Conservation (phyloP, 257 asterid genomes). For the Thymus mandschuricus region DNA sequence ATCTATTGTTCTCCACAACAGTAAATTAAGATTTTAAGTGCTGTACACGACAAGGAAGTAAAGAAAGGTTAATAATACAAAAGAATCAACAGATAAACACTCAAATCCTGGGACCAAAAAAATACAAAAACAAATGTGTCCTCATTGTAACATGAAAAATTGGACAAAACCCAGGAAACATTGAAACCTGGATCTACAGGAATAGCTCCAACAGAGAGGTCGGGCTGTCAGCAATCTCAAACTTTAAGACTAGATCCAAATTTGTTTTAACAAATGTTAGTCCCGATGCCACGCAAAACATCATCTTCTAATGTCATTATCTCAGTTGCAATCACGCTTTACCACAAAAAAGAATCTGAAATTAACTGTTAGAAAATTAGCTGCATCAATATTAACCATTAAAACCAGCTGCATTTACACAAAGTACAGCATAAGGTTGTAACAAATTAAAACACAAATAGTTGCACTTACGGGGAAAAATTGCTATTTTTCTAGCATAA, state of each 20-base stretch:
- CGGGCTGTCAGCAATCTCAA: conserved; percentile 21
- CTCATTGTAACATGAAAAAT: conserved; percentile 10
- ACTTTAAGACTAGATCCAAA: conserved; percentile 25
- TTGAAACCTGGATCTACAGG: conserved; percentile 18
- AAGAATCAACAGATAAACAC: conserved; percentile 9
- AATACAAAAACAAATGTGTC: not conserved
- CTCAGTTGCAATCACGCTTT: conserved; percentile 20
- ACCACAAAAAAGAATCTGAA: not conserved
- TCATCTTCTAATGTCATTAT: conserved; percentile 8
- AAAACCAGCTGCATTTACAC: conserved; percentile 1
- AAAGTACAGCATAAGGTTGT: not conserved
- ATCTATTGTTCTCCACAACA: conserved; percentile 10
- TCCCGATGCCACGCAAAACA: conserved; percentile 20
- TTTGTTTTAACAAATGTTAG: conserved; percentile 20
- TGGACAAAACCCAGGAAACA: conserved; percentile 10
- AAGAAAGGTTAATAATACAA: conserved; percentile 1
- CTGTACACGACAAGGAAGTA: conserved; percentile 15
- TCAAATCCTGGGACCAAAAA: conserved; percentile 1
- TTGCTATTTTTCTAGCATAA: conserved; percentile 9
- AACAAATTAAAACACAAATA: conserved; percentile 16
- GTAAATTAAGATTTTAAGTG: conserved; percentile 6
- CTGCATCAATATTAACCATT: conserved; percentile 13
- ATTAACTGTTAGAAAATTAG: conserved; percentile 3
- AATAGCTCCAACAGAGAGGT: conserved; percentile 14
- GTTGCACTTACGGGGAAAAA: conserved; percentile 11